Evolutionary conservation across 2,329 filamentous ascomycete species (phyloP), one percentile per base, ranked within the genome.

Genomic region (Arthrocladium fulminans): DNA sequence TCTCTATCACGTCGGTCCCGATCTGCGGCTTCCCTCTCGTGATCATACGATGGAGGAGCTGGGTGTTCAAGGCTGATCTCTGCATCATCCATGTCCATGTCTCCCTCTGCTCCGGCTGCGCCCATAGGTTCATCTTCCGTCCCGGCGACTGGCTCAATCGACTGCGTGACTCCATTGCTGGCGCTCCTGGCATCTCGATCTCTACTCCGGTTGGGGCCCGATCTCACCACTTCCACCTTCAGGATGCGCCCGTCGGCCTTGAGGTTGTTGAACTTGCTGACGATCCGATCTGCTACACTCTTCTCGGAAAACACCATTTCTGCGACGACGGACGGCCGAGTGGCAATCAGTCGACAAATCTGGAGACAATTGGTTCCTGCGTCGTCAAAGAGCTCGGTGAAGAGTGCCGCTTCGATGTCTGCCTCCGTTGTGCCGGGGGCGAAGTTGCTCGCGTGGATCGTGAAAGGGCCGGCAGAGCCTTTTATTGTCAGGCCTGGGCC

Each of bases 391-490:
- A 48, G 46, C 15, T 74, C 65, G 2, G 71, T 69, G 47, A 69
- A 67, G 60, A 83, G 69, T 24, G 80, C 78, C 35, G 77, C 73
- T 59, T 81, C 75, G 39, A 83, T 82, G 56, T 83, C 80, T 22
- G 76, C 77, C 13, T 78, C 79, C 2, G 79, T 81, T 0, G 80
- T 83, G 13, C 79, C 80, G n/a, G 75, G 74, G 12, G 79, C 79
- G 60, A 83, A 83, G 63, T 83, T 83, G 60, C 72, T 73, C 5
- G 77, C 80, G 44, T 79, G 63, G 5, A 83, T 75, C 4, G 75
- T 69, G 58, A 73, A 79, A 2, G 76, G 76, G 1, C 74, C 75
- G 10, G 70, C 68, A 17, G 65, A 62, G 42, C 79, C 79, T 59
- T 72, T 72, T 51, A 83, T 81, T 59, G 65, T 76, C 51, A 81